phyloP scores from a whole-genome alignment of 306 rosid species.

The Phaseolus lunatus region DNA sequence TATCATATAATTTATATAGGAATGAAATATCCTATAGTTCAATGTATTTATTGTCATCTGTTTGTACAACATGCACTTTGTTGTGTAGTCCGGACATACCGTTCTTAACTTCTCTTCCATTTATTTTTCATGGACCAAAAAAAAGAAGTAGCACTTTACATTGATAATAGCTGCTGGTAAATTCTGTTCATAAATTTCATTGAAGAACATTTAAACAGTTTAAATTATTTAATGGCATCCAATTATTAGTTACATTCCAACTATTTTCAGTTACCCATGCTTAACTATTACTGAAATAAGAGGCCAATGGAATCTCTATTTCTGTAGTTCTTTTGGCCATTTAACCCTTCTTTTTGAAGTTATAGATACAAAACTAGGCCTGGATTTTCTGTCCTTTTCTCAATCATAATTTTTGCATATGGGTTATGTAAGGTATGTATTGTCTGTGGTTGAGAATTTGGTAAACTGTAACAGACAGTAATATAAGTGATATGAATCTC shows the following conservation, averaged over 20 bases:
- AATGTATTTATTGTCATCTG: too few relatives aligned
- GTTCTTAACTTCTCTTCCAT: too few relatives aligned
- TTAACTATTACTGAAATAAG: slow-evolving; percentile 3
- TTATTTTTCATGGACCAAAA: too few relatives aligned
- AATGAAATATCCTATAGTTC: too few relatives aligned
- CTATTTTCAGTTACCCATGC: slow-evolving; percentile 2
- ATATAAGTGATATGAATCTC: not conserved
- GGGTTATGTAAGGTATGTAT: not conserved
- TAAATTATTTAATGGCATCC: not conserved
- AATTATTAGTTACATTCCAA: slow-evolving; percentile 5
- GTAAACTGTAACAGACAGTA: not conserved
- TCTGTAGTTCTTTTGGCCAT: not conserved
- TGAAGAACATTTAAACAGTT: not conserved
- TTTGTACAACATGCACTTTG: too few relatives aligned
- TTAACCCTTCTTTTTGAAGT: not conserved
- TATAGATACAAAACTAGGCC: not conserved
- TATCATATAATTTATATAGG: too few relatives aligned
- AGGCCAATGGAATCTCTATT: not conserved
- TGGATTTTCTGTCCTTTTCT: not conserved
- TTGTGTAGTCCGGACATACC: too few relatives aligned
- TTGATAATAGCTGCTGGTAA: not conserved
- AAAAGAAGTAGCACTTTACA: too few relatives aligned
- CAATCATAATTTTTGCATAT: not conserved
- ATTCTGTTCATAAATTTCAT: not conserved
- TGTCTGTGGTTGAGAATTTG: slow-evolving; percentile 2